A percentile compares a stretch with the other conserved stretches of the same genome.
phyloP scores from a whole-genome alignment of 2,329 filamentous ascomycete species.

The Arthroderma sp. region DNA sequence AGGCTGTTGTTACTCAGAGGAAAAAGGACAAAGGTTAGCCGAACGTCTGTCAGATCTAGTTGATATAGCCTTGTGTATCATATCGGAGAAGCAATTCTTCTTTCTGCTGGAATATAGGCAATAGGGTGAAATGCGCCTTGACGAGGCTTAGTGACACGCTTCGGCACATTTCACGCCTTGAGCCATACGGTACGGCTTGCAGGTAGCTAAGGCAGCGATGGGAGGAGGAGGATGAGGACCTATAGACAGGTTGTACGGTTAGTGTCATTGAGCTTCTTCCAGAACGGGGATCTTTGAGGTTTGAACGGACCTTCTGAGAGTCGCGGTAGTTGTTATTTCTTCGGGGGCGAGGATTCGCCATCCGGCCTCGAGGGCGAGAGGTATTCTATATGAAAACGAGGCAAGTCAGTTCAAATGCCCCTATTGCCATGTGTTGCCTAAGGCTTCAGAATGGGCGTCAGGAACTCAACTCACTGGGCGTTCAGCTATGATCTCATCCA shows the following conservation, averaged over 20 bases:
- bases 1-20: constrained; percentile 30
- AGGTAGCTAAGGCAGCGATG: constrained; percentile 20
- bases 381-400: not conserved
- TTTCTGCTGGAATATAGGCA: constrained; percentile 4
- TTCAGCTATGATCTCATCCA: constrained; percentile 53
- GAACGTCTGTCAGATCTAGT: constrained; percentile 23
- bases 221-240: constrained; percentile 36
- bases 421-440: not conserved
- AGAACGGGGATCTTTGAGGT: constrained; percentile 6
- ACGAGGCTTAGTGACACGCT: constrained; percentile 11
- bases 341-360: constrained; percentile 22
- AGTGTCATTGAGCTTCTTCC: constrained; percentile 5
- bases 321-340: constrained; percentile 54
- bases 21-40: constrained; percentile 34
- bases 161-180: constrained; percentile 16
- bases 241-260: constrained; percentile 19
- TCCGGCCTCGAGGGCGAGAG: constrained; percentile 27
- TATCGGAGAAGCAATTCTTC: constrained; percentile 1
- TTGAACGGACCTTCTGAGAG: constrained; percentile 65
- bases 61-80: constrained; percentile 9
- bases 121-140: not conserved
- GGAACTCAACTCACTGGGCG: constrained; percentile 43
- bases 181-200: constrained; percentile 26
- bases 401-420: not conserved
- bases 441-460: not conserved